Evolutionary conservation across 495 filamentous ascomycete genomes (phyloP).

Genomic region (Xylaria acuta): DNA sequence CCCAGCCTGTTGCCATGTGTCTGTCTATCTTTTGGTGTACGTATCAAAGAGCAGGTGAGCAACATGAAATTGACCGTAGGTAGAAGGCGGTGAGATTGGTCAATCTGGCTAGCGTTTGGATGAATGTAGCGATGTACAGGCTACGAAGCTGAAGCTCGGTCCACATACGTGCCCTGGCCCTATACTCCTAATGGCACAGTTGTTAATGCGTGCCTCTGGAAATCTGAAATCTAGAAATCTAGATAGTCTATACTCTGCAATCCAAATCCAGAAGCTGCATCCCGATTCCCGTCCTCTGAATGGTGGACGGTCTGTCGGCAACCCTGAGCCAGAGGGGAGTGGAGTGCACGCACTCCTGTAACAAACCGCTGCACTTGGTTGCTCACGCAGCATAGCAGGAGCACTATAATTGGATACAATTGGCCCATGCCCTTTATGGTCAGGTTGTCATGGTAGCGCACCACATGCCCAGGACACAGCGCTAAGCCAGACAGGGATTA

Average conservation of each 20-base stretch:
- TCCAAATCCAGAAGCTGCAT: not conserved
- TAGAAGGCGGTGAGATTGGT: constrained; percentile 9
- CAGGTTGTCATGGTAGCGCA: constrained; percentile 45
- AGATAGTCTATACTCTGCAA: not conserved
- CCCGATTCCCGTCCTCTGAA: constrained; percentile 3
- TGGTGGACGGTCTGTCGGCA: constrained; percentile 6
- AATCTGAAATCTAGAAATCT: not conserved
- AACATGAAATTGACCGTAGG: not conserved
- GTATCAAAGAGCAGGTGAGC: constrained; percentile 4
- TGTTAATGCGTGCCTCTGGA: not conserved
- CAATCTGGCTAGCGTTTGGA: constrained; percentile 7
- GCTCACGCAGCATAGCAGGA: constrained; percentile 8
- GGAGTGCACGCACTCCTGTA: constrained; percentile 13
- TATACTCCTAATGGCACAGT: not conserved
- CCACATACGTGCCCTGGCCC: not conserved
- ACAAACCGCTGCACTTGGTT: constrained; percentile 17
- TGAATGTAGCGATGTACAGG: not conserved
- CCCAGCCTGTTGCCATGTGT: constrained; percentile 11
- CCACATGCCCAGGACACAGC: constrained; percentile 34
- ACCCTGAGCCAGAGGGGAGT: constrained; percentile 9
- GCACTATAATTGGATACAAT: not conserved
- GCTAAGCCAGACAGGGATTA: constrained; percentile 28
- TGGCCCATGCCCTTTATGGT: not conserved
- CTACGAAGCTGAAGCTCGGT: not conserved
- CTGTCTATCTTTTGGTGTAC: not conserved